Base-by-base conservation (phyloP, 2,329 filamentous ascomycete genomes). In the Sporothrix mexicana region DNA sequence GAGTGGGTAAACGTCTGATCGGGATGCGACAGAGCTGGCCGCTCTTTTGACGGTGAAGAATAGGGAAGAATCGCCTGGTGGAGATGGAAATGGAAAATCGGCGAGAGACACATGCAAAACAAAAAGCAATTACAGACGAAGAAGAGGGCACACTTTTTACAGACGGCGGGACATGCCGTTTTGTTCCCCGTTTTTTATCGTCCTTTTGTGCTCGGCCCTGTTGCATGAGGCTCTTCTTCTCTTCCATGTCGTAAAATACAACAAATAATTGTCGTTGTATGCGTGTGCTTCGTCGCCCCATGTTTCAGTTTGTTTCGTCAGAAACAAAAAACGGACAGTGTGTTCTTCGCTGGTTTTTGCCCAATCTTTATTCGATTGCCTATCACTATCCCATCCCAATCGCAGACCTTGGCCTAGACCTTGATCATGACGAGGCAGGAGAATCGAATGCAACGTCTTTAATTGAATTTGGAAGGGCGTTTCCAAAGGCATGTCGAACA, bases 241-340 rank as follows among this genome's bases (percentile, higher is more conserved):
- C 3, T 43, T 66, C 36, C 23, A 3, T 51, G 9, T 25, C 17
- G n/a, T 23, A n/a, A 17, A 43, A 62, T 45, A 41, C 20, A 17
- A 36, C 6, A 12, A 8, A 6, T 43, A 23, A 13, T 20, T 55
- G 10, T 15, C 66, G 68, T 45, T 41, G 36, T 59, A 41, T 45
- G 47, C 12, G 53, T 23, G 41, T 61, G 68, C 69, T 49, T 36
- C 20, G 43, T 64, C 45, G 47, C 47, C 23, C n/a, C 43, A 62
- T 64, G 69, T 71, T 71, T 71, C 69, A 64, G 45, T 71, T 71
- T 64, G 69, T 53, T 62, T 71, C 69, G 66, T 53, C 66, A 41
- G 15, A 30, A 57, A 25, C n/a, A 13, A 69, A 45, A 61, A 45
- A 62, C 23, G 49, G 69, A 41, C 55, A 23, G 47, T 25, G 23